Percentiles rank a stretch among this genome's conserved stretches.
Conservation (phyloP, 495 filamentous ascomycete genomes). For the Paragyromitra xinjiangensis region DNA sequence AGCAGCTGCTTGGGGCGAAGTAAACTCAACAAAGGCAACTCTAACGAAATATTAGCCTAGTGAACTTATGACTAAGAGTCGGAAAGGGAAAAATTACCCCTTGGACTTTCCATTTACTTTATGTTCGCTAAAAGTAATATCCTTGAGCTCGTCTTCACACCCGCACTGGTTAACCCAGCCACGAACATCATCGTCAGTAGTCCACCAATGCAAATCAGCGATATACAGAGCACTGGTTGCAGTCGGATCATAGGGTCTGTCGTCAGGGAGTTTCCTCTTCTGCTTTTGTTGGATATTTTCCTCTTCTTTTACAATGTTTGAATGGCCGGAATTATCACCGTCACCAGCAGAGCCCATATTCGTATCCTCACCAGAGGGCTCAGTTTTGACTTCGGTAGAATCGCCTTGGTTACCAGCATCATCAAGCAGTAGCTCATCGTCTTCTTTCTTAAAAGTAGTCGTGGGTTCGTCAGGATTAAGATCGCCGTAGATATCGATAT, state of each 20-base stretch:
- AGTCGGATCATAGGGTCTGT: constrained; percentile 76
- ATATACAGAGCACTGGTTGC: constrained; percentile 84
- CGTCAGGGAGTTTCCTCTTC: constrained; percentile 68
- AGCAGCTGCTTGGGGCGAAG: constrained; percentile 82
- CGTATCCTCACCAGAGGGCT: constrained; percentile 57
- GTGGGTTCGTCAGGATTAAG: constrained; percentile 63
- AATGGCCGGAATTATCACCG: constrained; percentile 59
- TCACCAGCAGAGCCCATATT: constrained; percentile 60
- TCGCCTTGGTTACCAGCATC: constrained; percentile 60
- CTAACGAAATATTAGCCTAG: constrained; percentile 62
- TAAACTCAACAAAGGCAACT: constrained; percentile 90
- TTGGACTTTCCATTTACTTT: constrained; percentile 99
- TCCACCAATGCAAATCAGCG: constrained; percentile 95
- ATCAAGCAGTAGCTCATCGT: constrained; percentile 58
- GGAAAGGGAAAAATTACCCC: constrained; percentile 67
- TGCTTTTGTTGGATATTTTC: constrained; percentile 61
- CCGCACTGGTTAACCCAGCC: constrained; percentile 81
- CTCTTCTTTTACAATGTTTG: constrained; percentile 63
- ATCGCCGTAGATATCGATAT: constrained; percentile 97
- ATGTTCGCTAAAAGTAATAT: constrained; percentile 95
- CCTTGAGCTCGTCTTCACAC: constrained; percentile 84
- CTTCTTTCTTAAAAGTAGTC: constrained; percentile 55
- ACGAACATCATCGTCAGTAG: constrained; percentile 91
- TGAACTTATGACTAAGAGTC: background rate
- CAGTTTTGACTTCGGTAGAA: constrained; percentile 64